phyloP scores from a whole-genome alignment of 176 grass and related monocot species.

The Stipa capillata region DNA sequence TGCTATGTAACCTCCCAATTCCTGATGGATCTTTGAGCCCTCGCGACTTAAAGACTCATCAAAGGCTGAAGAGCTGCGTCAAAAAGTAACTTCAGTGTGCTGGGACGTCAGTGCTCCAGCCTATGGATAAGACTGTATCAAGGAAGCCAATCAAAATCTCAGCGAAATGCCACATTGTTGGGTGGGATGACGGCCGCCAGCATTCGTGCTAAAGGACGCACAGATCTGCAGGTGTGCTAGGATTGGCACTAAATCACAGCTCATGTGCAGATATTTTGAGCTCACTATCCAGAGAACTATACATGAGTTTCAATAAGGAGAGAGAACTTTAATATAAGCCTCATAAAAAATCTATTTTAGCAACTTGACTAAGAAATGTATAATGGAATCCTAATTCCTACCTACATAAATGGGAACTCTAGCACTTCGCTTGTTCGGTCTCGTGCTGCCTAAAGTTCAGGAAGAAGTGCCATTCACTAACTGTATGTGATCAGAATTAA shows the following conservation, averaged over 20 bases:
- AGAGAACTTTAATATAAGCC: too few species aligned
- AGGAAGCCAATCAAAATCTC: slow-evolving; percentile 6
- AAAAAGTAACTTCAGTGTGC: slow-evolving; percentile 6
- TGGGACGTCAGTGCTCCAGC: neutral
- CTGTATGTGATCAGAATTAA: too few species aligned
- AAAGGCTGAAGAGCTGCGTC: slow-evolving; percentile 3
- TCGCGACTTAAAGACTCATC: neutral
- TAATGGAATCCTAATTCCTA: neutral
- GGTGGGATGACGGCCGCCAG: neutral
- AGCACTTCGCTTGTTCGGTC: too few species aligned
- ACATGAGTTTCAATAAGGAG: too few species aligned
- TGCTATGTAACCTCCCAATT: neutral
- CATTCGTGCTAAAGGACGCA: neutral
- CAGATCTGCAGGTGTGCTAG: neutral
- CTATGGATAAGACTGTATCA: slow-evolving; percentile 17
- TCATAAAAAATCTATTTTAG: too few species aligned
- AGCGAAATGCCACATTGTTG: neutral
- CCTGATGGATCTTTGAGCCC: neutral
- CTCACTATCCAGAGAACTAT: neutral
- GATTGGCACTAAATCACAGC: neutral
- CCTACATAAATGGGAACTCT: neutral
- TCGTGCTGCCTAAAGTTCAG: too few species aligned
- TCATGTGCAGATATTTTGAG: neutral
- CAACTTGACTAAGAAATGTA: neutral
- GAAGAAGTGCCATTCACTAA: too few species aligned